Base-by-base conservation (phyloP, 176 grass and related monocot genomes). In the Cenchrus americanus region DNA sequence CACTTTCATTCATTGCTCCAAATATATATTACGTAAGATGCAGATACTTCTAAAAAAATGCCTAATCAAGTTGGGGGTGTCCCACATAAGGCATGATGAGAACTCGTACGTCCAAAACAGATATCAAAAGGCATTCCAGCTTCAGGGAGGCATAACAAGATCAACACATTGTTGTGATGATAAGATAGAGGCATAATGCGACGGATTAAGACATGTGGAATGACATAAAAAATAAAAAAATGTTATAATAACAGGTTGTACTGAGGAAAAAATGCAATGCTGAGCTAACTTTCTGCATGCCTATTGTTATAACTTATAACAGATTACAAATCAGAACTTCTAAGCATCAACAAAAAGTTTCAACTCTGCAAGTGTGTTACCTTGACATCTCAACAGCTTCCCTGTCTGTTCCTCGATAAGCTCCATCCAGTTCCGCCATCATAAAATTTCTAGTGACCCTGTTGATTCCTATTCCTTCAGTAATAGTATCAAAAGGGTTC, bases 321-420 rank as follows among this genome's bases (percentile, higher is more conserved):
- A 37, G 34, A 37, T 37, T 37, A 4, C 7, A 82, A 5, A 82
- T 66, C 27, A 76, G 59, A 82, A 78, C 12, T 65, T 42, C 10
- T 66, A 75, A 13, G 12, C n/a, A 43, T 66, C 34, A 14, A 27
- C 21, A 78, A 72, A 72, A 72, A 78, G 59, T 0, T 71, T 66
- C 41, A 80, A 22, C 10, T n/a, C 34, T 37, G 34, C 4, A 60
- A 62, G 69, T 27, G 21, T 37, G n/a, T 78, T 78, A 98, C 93
- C 96, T 95, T 81, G 96, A 98, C 93, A 98, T 98, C 81, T 96
- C 96, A 21, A 96, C 93, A 34, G 96, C 91, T 89, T 98, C 96
- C 87, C 63, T 87, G 75, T 98, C 96, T 8, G 93, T 90, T 78
- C 96, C 96, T 63, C 86, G 83, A 71, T 92, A 90, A 77, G 96